Conservation (phyloP, 2,329 filamentous ascomycete genomes). For the Colletotrichum musicola region DNA sequence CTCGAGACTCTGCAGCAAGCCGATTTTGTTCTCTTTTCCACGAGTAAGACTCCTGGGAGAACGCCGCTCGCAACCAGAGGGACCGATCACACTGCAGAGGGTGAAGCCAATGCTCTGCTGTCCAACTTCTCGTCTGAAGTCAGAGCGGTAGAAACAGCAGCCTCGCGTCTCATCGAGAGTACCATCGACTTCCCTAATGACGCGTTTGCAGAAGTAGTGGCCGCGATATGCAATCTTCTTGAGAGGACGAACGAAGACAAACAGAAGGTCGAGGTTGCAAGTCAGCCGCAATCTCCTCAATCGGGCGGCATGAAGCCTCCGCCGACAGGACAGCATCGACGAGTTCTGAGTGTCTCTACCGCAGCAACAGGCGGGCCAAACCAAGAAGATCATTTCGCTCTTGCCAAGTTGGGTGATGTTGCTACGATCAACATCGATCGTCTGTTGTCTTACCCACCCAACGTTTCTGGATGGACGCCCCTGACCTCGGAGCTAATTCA, state of each 20-base stretch:
- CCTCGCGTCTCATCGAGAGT: slow-evolving; percentile 88
- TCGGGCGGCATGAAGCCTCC: slow-evolving; percentile 50
- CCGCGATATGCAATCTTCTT: slow-evolving; percentile 80
- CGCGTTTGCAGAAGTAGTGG: slow-evolving; percentile 82
- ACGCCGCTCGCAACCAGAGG: slow-evolving; percentile 62
- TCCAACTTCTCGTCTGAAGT: slow-evolving; percentile 84
- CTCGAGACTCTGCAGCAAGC: slow-evolving; percentile 94
- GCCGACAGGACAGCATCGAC: slow-evolving; percentile 55
- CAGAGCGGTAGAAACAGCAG: slow-evolving; percentile 88
- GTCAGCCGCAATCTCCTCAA: slow-evolving; percentile 53
- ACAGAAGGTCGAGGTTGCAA: slow-evolving; percentile 45
- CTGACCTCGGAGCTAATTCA: slow-evolving; percentile 69
- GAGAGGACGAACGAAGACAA: slow-evolving; percentile 51
- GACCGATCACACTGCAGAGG: slow-evolving; percentile 62
- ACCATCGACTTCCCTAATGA: slow-evolving; percentile 90
- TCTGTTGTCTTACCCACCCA: slow-evolving; percentile 74
- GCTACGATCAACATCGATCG: slow-evolving; percentile 81
- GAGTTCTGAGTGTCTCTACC: slow-evolving; percentile 62
- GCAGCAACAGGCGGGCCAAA: slow-evolving; percentile 62
- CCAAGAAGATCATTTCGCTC: slow-evolving; percentile 74
- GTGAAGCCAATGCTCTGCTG: slow-evolving; percentile 64
- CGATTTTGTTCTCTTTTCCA: slow-evolving; percentile 84
- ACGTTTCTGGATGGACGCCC: slow-evolving; percentile 80
- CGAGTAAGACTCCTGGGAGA: slow-evolving; percentile 66
- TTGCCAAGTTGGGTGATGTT: slow-evolving; percentile 80